Percentiles rank a stretch among this genome's conserved stretches.
Evolutionary conservation across 1,284 basidiomycete genomes (phyloP).

Genomic region (Microbotryum scabiosae): DNA sequence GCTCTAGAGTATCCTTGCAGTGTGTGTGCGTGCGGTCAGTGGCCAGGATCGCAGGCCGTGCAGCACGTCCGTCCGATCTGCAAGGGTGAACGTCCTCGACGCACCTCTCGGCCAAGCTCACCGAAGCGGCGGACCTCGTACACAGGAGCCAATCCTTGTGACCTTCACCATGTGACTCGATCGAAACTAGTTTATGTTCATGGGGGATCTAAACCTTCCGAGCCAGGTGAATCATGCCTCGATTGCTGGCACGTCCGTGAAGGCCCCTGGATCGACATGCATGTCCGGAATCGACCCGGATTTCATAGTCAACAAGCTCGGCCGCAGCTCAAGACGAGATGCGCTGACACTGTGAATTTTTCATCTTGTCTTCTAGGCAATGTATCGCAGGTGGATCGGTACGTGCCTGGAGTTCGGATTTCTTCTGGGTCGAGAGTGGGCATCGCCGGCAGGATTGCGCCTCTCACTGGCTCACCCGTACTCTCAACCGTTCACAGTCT

Average conservation of each 20-base stretch:
- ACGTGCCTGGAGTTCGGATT: not conserved
- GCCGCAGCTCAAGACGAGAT: no score
- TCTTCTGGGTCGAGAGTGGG: not conserved
- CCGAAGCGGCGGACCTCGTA: not conserved
- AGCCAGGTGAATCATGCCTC: no score
- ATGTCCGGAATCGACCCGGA: no score
- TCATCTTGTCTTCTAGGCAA: constrained; percentile 46
- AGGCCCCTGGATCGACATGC: no score
- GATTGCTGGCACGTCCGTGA: no score
- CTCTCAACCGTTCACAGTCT: constrained; percentile 3
- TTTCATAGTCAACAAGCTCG: no score
- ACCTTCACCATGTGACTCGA: no score
- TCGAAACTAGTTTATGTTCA: no score
- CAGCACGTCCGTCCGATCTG: not conserved
- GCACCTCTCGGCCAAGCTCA: not conserved
- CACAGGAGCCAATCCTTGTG: not conserved
- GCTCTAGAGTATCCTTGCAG: not conserved
- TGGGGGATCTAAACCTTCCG: no score
- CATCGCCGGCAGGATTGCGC: not conserved
- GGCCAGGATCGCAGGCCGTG: not conserved
- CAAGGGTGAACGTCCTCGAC: not conserved
- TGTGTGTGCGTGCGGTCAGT: not conserved
- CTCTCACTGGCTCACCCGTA: not conserved
- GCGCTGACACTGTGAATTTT: no score
- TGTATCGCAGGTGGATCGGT: constrained; percentile 70